A percentile compares a stretch with the other conserved stretches of the same genome.
Conservation (phyloP, 176 grass and related monocot species). For the Phragmites australis region DNA sequence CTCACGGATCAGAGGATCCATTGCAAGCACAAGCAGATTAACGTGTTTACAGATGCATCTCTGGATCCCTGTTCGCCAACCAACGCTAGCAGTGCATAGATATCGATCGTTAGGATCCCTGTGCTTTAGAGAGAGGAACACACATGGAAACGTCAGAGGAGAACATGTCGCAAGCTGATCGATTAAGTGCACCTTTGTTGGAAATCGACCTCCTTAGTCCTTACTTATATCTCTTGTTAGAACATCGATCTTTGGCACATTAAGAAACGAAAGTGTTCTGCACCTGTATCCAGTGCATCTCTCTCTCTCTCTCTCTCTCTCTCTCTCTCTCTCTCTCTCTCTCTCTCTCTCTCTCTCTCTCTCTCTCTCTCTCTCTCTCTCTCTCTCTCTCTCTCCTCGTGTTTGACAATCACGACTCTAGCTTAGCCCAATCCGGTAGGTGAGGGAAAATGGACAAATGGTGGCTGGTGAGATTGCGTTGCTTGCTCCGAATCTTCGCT, state of each 20-base stretch:
- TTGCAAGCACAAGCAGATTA: not conserved
- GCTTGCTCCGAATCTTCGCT: constrained; percentile 12
- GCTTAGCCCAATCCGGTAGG: constrained; percentile 39
- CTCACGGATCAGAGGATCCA: not conserved
- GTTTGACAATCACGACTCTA: not conserved
- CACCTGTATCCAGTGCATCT: not conserved
- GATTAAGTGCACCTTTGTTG: constrained; percentile 22
- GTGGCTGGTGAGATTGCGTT: constrained; percentile 40
- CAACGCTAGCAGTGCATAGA: not conserved
- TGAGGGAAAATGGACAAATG: constrained; percentile 38
- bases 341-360: too few species aligned
- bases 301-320: not conserved
- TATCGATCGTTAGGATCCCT: not conserved
- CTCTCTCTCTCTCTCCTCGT: not conserved
- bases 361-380: not conserved
- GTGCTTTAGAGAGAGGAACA: not conserved
- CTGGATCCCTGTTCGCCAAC: too few species aligned
- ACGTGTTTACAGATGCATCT: not conserved
- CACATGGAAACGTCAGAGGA: constrained; percentile 26
- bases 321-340: not conserved
- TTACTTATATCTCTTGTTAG: not conserved
- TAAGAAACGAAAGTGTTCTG: not conserved
- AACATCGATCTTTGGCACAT: not conserved
- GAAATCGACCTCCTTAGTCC: constrained; percentile 1
- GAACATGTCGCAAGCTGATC: constrained; percentile 3